phyloP scores from a whole-genome alignment of 1,139 yeast species.

The Zygosaccharomyces pseudobailii region DNA sequence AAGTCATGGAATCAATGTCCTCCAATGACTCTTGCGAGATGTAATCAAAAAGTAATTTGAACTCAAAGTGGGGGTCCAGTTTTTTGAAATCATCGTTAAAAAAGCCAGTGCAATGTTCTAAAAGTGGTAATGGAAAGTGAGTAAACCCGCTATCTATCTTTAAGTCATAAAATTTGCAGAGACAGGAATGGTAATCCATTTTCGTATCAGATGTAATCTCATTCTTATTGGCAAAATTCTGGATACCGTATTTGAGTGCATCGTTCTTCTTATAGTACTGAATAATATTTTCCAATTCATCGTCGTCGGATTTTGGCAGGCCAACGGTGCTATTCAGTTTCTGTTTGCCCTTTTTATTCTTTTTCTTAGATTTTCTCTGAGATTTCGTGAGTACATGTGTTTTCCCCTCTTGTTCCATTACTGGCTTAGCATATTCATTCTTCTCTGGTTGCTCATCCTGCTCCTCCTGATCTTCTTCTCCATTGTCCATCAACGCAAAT shows the following conservation, averaged over 20 bases:
- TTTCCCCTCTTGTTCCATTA: conserved; percentile 7
- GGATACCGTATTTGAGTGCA: conserved; percentile 11
- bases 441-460: conserved; percentile 31
- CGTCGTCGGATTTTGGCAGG: conserved; percentile 18
- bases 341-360: conserved; percentile 23
- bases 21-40: conserved; percentile 63
- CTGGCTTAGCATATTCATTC: conserved; percentile 10
- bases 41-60: conserved; percentile 67
- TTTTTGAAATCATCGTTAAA: conserved; percentile 46
- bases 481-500: conserved; percentile 49
- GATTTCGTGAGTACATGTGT: conserved; percentile 26
- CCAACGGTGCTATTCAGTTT: conserved; percentile 14
- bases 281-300: conserved; percentile 30
- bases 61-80: conserved; percentile 78
- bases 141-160: conserved; percentile 39
- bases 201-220: conserved; percentile 23
- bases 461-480: conserved; percentile 36
- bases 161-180: conserved; percentile 30
- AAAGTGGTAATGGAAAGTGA: conserved; percentile 42
- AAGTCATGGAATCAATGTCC: conserved; percentile 60
- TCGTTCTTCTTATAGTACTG: conserved; percentile 29
- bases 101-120: conserved; percentile 38
- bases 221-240: conserved; percentile 5
- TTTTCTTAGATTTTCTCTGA: conserved; percentile 19
- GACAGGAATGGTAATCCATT: conserved; percentile 35